A percentile compares a stretch with the other conserved stretches of the same genome.
Evolutionary conservation across 2,329 filamentous ascomycete genomes (phyloP).

Genomic region (Pestalotiopsis sp.): DNA sequence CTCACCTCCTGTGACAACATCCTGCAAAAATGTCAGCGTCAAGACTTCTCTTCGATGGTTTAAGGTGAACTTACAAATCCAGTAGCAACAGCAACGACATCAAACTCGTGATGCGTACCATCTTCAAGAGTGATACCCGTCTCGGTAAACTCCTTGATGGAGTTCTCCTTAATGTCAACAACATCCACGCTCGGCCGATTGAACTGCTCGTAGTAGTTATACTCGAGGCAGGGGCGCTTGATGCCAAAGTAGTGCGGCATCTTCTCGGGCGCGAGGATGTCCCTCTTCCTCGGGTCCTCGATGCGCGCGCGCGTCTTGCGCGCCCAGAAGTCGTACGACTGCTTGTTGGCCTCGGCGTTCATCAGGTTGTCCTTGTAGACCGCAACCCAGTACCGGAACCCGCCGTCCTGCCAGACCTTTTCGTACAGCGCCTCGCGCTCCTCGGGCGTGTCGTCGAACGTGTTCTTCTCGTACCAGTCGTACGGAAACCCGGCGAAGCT

Average conservation of each 20-base stretch:
- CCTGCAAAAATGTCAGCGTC: background rate
- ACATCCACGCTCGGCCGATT: slow-evolving; percentile 44
- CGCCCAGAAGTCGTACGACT: slow-evolving; percentile 57
- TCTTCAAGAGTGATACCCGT: slow-evolving; percentile 39
- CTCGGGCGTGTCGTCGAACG: slow-evolving; percentile 54
- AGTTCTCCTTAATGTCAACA: slow-evolving; percentile 41
- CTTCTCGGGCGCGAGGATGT: slow-evolving; percentile 53
- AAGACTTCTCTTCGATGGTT: background rate
- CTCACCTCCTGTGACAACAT: slow-evolving; percentile 7
- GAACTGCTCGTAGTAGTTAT: slow-evolving; percentile 49
- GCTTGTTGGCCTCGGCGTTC: slow-evolving; percentile 48
- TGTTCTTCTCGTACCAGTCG: slow-evolving; percentile 54
- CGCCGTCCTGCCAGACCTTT: slow-evolving; percentile 50
- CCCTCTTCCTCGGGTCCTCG: slow-evolving; percentile 46
- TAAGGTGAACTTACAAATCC: slow-evolving; percentile 40
- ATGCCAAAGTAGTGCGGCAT: slow-evolving; percentile 57
- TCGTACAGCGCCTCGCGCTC: slow-evolving; percentile 52
- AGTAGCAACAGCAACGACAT: slow-evolving; percentile 46
- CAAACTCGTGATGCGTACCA: slow-evolving; percentile 43
- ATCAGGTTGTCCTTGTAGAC: slow-evolving; percentile 55
- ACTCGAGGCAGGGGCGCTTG: slow-evolving; percentile 49
- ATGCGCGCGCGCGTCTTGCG: slow-evolving; percentile 52
- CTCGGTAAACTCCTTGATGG: slow-evolving; percentile 41
- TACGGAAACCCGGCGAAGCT: slow-evolving; percentile 63
- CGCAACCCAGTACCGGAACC: slow-evolving; percentile 56